Base-by-base conservation (phyloP, 306 rosid species). In the Medicago ruthenica region DNA sequence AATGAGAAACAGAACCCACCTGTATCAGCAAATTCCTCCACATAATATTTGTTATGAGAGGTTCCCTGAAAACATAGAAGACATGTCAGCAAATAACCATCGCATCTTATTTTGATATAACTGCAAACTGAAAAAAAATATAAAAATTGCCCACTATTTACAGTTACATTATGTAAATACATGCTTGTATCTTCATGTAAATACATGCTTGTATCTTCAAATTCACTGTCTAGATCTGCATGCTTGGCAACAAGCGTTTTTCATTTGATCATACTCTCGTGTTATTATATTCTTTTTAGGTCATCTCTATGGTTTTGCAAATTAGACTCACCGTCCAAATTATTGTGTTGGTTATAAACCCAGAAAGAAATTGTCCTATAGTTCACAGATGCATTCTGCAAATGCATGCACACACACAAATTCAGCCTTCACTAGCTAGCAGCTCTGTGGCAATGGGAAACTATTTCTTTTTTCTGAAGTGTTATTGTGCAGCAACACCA, bases 11-110 rank as follows among this genome's bases (percentile, higher is more conserved):
- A 22, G n/a, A 11, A 63, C 12, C 65, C 76, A 92, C 99, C 97
- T 96, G 99, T 74, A 96, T 69, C 84, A 92, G 82, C 84, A 96
- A 84, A 80, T 96, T 96, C 83, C 99, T 89, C 99, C 99, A 96
- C 99, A 96, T 96, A 50, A 89, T 82, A 79, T 91, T 86, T 71
- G 99, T 96, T 70, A 96, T 91, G 14, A 96, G 99, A 55, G 98
- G 98, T 80, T 92, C 97, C 67, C 99, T 96, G 94, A 68, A 79
- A 78, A 81, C 31, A 73, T 0, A 68, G 27, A 67, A 74, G 54
- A 70, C 31, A 78, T n/a, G 74, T 84, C 73, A 82, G 47, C 37
- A 55, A 31, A 74, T 55, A 60, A n/a, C 41, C 16, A 48, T 31
- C 3, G 63, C 11, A 73, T 27, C 24, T 22, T 47, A 21, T 67